Evolutionary conservation across 208 protist species (phyloP), one percentile per base, ranked within the genome.

Genomic region (Trichomonas vaginalis): DNA sequence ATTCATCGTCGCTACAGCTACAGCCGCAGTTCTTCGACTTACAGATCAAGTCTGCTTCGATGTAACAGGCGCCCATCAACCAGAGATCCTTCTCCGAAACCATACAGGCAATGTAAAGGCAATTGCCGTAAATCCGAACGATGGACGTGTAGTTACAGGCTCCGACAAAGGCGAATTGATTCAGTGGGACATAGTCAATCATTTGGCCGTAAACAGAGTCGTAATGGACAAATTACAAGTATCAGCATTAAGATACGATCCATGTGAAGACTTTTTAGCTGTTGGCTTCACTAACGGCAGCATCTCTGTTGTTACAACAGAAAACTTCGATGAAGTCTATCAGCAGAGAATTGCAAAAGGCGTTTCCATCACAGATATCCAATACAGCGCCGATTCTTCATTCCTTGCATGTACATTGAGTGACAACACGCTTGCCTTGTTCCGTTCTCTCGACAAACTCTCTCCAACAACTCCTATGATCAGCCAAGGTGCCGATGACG

Each of bases 381-480:
- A 92, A 51, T 92, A 92, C n/a, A 39, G 23, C 10, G 46, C 40
- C 15, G 86, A 92, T 92, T 92, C 86, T 17, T 56, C 27, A 6
- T 92, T 92, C n/a, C 4, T 92, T 0, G 86, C 86, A 8, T 23
- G 42, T n/a, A 92, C 86, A 48, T 39, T 92, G 27, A 51, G 45
- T n/a, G 86, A 92, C 39, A 92, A 92, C 45, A 92, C 86, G 17
- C 51, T 92, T 39, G 86, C 86, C 8, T 32, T 92, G 15, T 92
- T 92, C 32, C 39, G 86, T 37, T 92, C 86, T 27, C 45, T 92
- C 23, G 86, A 92, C 51, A 92, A 92, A 51, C 32, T 92, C 6
- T 92, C 86, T 42, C 86, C 86, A 92, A 92, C 86, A 51, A 92
- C 86, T 39, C 86, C 86, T 51, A 92, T 92, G 86, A 92, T 92